phyloP scores from a whole-genome alignment of 805 yeast species.

The Kluyveromyces wickerhamii region DNA sequence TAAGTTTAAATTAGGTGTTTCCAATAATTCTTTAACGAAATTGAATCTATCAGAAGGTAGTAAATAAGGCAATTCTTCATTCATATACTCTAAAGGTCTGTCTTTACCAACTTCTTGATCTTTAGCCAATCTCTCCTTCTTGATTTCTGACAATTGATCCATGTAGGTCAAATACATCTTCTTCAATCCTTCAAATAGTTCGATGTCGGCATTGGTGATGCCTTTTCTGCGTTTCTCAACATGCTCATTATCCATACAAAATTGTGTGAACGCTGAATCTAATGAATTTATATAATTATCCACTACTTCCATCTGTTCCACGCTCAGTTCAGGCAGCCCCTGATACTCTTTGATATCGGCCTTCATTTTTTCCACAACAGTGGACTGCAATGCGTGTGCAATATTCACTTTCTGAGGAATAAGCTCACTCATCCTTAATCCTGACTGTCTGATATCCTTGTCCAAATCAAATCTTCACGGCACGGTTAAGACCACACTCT shows the following conservation, averaged over 20 bases:
- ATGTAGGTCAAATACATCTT: slow-evolving; percentile 27
- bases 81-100: slow-evolving; percentile 15
- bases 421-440: slow-evolving; percentile 9
- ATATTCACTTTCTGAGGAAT: slow-evolving; percentile 28
- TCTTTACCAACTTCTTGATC: slow-evolving; percentile 10
- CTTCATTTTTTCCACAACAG: slow-evolving; percentile 23
- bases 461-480: neutral
- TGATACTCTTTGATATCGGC: slow-evolving; percentile 18
- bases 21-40: slow-evolving; percentile 20
- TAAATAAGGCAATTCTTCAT: slow-evolving; percentile 18
- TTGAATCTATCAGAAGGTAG: slow-evolving; percentile 21
- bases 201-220: slow-evolving; percentile 23
- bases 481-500: too few relatives aligned
- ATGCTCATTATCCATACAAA: slow-evolving; percentile 24
- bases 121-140: slow-evolving; percentile 9
- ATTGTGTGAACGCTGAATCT: slow-evolving; percentile 17
- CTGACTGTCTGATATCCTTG: too few relatives aligned
- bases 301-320: slow-evolving; percentile 14
- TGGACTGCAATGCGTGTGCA: slow-evolving; percentile 25
- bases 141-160: slow-evolving; percentile 17
- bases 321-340: slow-evolving; percentile 9
- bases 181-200: slow-evolving; percentile 24
- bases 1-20: slow-evolving; percentile 6
- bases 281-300: slow-evolving; percentile 19
- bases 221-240: slow-evolving; percentile 15